Percentiles rank a stretch among this genome's conserved stretches.
Evolutionary conservation across 169 alveolate genomes (phyloP).

Genomic region (Theileria orientalis): DNA sequence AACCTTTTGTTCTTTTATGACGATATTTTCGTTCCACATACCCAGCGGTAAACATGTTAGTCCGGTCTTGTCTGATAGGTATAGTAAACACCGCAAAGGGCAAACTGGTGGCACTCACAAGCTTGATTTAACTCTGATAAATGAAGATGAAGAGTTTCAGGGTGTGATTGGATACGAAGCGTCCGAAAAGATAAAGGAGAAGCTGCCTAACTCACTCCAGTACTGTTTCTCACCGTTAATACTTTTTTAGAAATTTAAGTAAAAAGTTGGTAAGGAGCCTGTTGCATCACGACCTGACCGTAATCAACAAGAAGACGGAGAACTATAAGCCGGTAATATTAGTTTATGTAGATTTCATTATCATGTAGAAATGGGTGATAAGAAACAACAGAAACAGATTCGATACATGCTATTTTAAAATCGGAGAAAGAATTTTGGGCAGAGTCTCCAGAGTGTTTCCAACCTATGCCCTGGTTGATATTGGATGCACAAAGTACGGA

Average conservation of each 20-base stretch:
- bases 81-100: too few relatives aligned
- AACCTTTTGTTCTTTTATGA: neutral
- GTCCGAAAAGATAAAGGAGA: neutral
- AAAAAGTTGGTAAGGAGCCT: slow-evolving; percentile 30
- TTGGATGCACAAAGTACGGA: slow-evolving; percentile 56
- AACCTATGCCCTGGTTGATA: slow-evolving; percentile 61
- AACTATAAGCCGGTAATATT: neutral
- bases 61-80: too few relatives aligned
- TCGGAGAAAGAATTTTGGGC: slow-evolving; percentile 56
- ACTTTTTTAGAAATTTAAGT: neutral
- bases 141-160: neutral
- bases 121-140: neutral
- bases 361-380: slow-evolving; percentile 45
- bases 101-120: too few relatives aligned
- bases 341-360: neutral
- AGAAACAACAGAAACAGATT: slow-evolving; percentile 34
- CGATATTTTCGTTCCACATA: neutral
- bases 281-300: slow-evolving; percentile 51
- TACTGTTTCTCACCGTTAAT: neutral
- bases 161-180: slow-evolving; percentile 11
- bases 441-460: slow-evolving; percentile 53
- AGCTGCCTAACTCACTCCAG: neutral
- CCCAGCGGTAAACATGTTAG: neutral
- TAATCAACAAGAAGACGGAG: slow-evolving; percentile 7
- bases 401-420: slow-evolving; percentile 24